Evolutionary conservation across 2,329 filamentous ascomycete genomes (phyloP).

Genomic region (Penicillium sp.): DNA sequence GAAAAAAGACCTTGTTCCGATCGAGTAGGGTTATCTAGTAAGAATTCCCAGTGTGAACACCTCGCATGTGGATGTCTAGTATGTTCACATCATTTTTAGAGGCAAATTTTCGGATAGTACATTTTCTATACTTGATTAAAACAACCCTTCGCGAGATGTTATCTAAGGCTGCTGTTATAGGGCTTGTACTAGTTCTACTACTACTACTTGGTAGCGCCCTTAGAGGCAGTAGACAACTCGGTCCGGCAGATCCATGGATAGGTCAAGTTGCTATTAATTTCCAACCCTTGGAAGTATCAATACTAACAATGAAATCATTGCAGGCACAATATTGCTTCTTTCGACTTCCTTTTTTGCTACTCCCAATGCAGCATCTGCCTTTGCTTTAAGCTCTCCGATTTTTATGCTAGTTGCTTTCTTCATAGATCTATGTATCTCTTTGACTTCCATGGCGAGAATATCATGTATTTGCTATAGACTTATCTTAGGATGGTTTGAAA

Average conservation of each 20-base stretch:
- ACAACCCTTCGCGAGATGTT: not conserved
- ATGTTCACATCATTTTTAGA: too few species aligned
- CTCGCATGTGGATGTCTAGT: too few species aligned
- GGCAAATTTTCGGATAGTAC: not conserved
- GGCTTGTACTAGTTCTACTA: not conserved
- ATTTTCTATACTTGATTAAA: not conserved
- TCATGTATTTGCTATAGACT: constrained; percentile 1
- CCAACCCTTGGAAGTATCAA: constrained; percentile 5
- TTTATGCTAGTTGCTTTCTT: not conserved
- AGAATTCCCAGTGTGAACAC: too few species aligned
- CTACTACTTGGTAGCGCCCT: not conserved
- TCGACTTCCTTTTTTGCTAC: not conserved
- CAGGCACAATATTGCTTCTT: constrained; percentile 4
- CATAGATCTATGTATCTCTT: not conserved
- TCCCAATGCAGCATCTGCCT: not conserved
- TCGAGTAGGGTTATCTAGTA: not conserved
- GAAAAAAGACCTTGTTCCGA: not conserved
- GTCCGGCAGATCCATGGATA: constrained; percentile 4
- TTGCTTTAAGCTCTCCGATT: not conserved
- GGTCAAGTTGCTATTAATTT: constrained; percentile 16
- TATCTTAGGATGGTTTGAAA: constrained; percentile 1
- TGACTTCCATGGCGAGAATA: not conserved
- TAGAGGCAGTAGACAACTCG: not conserved
- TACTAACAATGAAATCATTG: constrained; percentile 12
- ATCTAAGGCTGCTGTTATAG: not conserved